A percentile compares a stretch with the other conserved stretches of the same genome.
Conservation (phyloP, 805 yeast genomes). For the Suhomyces xylopsoci region DNA sequence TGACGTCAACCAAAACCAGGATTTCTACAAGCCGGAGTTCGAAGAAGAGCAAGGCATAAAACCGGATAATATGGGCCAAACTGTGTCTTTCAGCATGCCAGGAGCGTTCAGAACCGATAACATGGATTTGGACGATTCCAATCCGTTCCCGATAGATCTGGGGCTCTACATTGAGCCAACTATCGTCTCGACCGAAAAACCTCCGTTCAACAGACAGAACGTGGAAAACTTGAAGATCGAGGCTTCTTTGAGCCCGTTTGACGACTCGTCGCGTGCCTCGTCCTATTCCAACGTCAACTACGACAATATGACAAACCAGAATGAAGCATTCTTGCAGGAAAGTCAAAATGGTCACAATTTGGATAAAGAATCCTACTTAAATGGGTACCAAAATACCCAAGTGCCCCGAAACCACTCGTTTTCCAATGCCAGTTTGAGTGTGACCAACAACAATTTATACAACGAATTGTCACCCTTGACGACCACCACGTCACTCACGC, state of each 20-base stretch:
- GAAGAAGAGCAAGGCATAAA: not conserved
- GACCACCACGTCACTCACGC: slow-evolving; percentile 42
- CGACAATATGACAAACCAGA: not conserved
- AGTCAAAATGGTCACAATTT: slow-evolving; percentile 8
- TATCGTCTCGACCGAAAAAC: not conserved
- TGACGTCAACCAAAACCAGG: slow-evolving; percentile 2
- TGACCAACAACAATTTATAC: slow-evolving; percentile 5
- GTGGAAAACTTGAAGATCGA: not conserved
- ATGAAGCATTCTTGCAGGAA: slow-evolving; percentile 11
- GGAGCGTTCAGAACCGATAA: slow-evolving; percentile 24
- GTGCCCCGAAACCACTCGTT: slow-evolving; percentile 9
- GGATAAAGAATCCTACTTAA: not conserved
- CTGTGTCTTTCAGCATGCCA: slow-evolving; percentile 21
- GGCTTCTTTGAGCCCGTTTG: slow-evolving; percentile 1
- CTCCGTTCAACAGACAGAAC: not conserved
- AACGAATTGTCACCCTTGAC: slow-evolving; percentile 41
- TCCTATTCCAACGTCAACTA: slow-evolving; percentile 3
- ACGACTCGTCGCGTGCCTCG: not conserved
- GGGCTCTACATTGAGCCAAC: slow-evolving; percentile 12
- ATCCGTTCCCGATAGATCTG: slow-evolving; percentile 36
- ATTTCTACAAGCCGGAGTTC: not conserved
- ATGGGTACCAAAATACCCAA: not conserved
- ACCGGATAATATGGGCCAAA: not conserved
- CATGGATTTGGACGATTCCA: slow-evolving; percentile 38
- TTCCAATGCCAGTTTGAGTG: slow-evolving; percentile 5